Base-by-base conservation (phyloP, 2,329 filamentous ascomycete genomes). In the Colletotrichum zoysiae region DNA sequence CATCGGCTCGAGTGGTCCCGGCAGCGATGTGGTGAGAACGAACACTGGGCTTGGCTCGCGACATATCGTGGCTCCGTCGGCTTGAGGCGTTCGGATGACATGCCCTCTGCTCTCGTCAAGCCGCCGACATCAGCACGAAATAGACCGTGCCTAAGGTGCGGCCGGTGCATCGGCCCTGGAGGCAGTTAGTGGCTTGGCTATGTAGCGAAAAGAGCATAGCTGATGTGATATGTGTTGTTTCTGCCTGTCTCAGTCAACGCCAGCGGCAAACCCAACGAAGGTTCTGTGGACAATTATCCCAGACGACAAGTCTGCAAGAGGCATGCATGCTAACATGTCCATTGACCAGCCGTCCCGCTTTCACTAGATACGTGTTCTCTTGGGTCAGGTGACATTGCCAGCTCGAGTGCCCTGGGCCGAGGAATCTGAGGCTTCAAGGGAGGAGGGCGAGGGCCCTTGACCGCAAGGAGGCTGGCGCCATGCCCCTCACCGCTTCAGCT, bases 341-440 rank as follows among this genome's bases (percentile, higher is more conserved):
- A 61, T 26, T 30, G 20, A 51, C 23, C 23, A 46, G 4, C 53
- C n/a, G 20, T 26, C 42, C 44, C 35, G 53, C 33, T 12, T 18
- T 46, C 38, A 53, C 51, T 62, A 40, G 51, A 35, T n/a, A 5
- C 50, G 20, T 56, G 44, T 40, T n/a, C 18, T 42, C 56, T 42
- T 42, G 18, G 8, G 35, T 26, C 26, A n/a, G 60, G 59, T 20
- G 63, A 26, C 67, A 33, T 58, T n/a, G 16, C 46, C 63, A 46
- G 65, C 35, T 38, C 64, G n/a, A 68, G 18, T 57, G 64, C 58
- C 38, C 69, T 48, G 53, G 30, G 59, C 51, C 59, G 58, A 63
- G 58, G 46, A 30, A 30, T 63, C 64, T 59, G 65, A 63, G 51
- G 53, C 58, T 14, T 51, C 44, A 44, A 11, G n/a, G 44, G 30